Evolutionary conservation across 768 basidiomycete species (phyloP), one percentile per base, ranked within the genome.

Genomic region (Leccinum truebloodii): DNA sequence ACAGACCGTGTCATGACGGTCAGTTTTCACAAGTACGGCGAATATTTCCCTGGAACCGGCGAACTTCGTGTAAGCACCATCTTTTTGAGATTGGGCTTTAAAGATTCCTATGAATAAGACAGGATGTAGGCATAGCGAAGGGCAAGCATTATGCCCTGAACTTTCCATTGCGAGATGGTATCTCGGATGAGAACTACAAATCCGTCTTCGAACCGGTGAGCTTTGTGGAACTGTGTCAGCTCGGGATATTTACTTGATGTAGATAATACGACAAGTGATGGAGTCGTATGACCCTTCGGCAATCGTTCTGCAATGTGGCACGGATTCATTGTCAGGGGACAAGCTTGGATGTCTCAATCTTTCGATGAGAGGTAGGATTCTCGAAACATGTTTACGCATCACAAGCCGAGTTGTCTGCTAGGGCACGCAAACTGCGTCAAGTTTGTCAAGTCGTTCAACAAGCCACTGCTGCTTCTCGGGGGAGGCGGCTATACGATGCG

Each of bases 401-500:
- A 14, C 41, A n/a, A 39, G 41, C 57, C 56, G 14, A 65, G 54
- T 10, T 34, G 28, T 56, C 35, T 52, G 41, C 8, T 60, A 89
- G 95, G 97, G 7, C 97, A 99, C 70, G 97, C 97, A 2, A 94
- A 95, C 70, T 99, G 97, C 65, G 96, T 98, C 44, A 89, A 89
- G 68, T 98, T 96, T 72, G 92, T 99, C 56, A 97, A 98, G 73
- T 94, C 92, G 1, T 97, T 98, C 77, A 90, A 92, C 71, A 89
- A 93, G 53, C 97, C 97, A 2, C 75, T 98, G n/a, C 78, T 99
- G 12, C 80, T 99, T 20, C 86, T 99, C 26, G 97, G 97, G 14
- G 97, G 97, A 28, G 97, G 97, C 10, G 97, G 97, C 0, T 99
- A 99, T 75, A 99, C 97, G 4, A 96, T 99, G 86, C 90, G 95